These are phyloP conservation scores for Arachnomyces sp. DNA, from an alignment of 2,329 filamentous ascomycete genomes.

Conservation along the genomic window DNA sequence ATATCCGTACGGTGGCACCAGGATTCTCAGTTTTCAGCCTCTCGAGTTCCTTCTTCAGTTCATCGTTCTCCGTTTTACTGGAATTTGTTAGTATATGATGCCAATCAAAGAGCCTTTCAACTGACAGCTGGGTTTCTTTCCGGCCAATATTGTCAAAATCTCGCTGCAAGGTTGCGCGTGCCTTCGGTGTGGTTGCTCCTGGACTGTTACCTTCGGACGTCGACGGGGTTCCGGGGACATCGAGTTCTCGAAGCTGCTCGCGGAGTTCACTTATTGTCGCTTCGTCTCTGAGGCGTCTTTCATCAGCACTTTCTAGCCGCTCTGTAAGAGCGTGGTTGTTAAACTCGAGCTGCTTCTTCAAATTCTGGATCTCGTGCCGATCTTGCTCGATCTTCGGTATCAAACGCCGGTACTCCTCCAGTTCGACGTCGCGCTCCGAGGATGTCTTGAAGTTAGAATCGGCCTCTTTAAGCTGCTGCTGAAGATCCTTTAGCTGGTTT, in stretches of 20 bases:
- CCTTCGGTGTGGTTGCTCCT: constrained; percentile 30
- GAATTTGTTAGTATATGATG: constrained; percentile 14
- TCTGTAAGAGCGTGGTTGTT: constrained; percentile 42
- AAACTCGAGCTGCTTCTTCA: constrained; percentile 43
- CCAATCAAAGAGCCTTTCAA: constrained; percentile 1
- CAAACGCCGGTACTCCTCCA: constrained; percentile 39
- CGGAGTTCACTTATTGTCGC: constrained; percentile 35
- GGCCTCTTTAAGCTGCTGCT: constrained; percentile 39
- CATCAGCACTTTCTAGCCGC: constrained; percentile 35
- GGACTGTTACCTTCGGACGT: constrained; percentile 16
- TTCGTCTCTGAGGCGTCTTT: constrained; percentile 36
- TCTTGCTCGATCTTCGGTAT: constrained; percentile 43
- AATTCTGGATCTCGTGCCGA: constrained; percentile 39
- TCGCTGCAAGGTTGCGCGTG: constrained; percentile 34
- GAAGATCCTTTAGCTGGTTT: constrained; percentile 39
- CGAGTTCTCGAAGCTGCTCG: constrained; percentile 36
- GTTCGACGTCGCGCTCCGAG: constrained; percentile 33
- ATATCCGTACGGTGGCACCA: constrained; percentile 14
- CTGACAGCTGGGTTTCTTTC: constrained; percentile 33
- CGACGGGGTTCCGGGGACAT: constrained; percentile 33
- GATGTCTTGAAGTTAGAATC: constrained; percentile 35
- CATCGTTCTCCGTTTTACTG: constrained; percentile 36
- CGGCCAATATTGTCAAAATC: constrained; percentile 35
- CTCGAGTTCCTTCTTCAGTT: constrained; percentile 30
- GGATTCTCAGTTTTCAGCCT: constrained; percentile 19